phyloP scores from a whole-genome alignment of 495 filamentous ascomycete species.

The Trichoderma virens region DNA sequence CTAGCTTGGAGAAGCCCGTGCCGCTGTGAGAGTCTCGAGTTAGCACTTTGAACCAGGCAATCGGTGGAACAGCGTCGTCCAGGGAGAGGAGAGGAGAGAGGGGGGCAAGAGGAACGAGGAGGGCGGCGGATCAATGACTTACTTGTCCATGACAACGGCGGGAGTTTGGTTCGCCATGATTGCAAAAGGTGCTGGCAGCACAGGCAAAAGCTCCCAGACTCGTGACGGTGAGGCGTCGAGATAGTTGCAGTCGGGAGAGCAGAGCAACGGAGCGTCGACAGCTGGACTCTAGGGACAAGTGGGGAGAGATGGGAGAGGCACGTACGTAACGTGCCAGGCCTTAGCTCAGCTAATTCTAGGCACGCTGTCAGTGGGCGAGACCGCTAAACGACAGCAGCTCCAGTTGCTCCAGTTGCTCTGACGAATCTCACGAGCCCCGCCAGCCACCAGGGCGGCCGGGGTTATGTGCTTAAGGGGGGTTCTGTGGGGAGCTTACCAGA shows the following conservation, averaged over 20 bases:
- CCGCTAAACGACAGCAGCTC: slow-evolving; percentile 1
- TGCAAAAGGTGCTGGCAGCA: slow-evolving; percentile 5
- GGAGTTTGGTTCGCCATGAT: slow-evolving; percentile 94
- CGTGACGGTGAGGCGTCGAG: slow-evolving; percentile 2
- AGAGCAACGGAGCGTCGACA: background rate
- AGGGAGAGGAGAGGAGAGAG: slow-evolving; percentile 18
- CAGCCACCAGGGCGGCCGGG: background rate
- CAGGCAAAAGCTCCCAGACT: background rate
- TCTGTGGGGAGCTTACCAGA: slow-evolving; percentile 1
- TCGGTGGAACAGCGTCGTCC: background rate
- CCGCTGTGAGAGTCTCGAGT: slow-evolving; percentile 51
- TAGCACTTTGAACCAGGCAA: background rate
- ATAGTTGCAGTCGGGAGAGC: background rate
- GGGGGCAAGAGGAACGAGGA: background rate
- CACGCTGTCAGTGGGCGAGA: background rate
- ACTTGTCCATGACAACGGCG: slow-evolving; percentile 99
- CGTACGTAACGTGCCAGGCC: background rate
- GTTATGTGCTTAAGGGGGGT: background rate
- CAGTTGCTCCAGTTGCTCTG: background rate
- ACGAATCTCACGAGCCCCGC: slow-evolving; percentile 3
- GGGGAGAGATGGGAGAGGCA: background rate
- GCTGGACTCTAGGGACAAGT: slow-evolving; percentile 4
- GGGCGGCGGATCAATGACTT: slow-evolving; percentile 27
- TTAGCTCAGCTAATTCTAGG: background rate
- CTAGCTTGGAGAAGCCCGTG: slow-evolving; percentile 97